A percentile compares a stretch with the other conserved stretches of the same genome.
Conservation (phyloP, 2,329 filamentous ascomycete species). For the Claviceps citrina region DNA sequence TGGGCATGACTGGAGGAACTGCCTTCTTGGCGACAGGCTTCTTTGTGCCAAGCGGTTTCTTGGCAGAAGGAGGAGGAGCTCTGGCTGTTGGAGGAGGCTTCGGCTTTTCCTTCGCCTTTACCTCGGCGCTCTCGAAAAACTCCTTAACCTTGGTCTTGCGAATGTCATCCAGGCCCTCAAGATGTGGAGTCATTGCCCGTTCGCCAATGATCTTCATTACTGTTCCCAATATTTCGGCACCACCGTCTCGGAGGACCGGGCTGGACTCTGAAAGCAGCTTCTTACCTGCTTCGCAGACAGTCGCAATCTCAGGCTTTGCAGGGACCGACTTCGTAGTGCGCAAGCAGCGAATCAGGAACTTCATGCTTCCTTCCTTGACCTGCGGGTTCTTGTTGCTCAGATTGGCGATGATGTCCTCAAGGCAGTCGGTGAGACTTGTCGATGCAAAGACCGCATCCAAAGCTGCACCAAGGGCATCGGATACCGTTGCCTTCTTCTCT, state of each 20-base stretch:
- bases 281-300: slow-evolving; percentile 75
- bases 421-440: slow-evolving; percentile 63
- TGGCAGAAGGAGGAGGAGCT: slow-evolving; percentile 30
- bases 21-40: slow-evolving; percentile 30
- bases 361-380: slow-evolving; percentile 88
- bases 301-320: slow-evolving; percentile 64
- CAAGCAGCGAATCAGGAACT: slow-evolving; percentile 79
- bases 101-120: slow-evolving; percentile 50
- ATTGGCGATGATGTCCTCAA: slow-evolving; percentile 81
- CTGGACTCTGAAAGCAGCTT: slow-evolving; percentile 83
- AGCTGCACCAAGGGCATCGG: slow-evolving; percentile 74
- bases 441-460: slow-evolving; percentile 54
- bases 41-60: slow-evolving; percentile 31
- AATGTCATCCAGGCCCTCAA: slow-evolving; percentile 90
- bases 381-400: slow-evolving; percentile 92
- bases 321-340: slow-evolving; percentile 73
- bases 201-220: slow-evolving; percentile 99
- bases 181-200: slow-evolving; percentile 79
- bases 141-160: slow-evolving; percentile 93
- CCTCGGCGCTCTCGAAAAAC: slow-evolving; percentile 51
- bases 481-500: slow-evolving; percentile 84
- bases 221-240: slow-evolving; percentile 82
- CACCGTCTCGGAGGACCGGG: slow-evolving; percentile 70
- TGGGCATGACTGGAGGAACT: slow-evolving; percentile 24
- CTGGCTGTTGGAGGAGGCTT: slow-evolving; percentile 55